phyloP scores from a whole-genome alignment of 306 rosid species.

The Cercis canadensis region DNA sequence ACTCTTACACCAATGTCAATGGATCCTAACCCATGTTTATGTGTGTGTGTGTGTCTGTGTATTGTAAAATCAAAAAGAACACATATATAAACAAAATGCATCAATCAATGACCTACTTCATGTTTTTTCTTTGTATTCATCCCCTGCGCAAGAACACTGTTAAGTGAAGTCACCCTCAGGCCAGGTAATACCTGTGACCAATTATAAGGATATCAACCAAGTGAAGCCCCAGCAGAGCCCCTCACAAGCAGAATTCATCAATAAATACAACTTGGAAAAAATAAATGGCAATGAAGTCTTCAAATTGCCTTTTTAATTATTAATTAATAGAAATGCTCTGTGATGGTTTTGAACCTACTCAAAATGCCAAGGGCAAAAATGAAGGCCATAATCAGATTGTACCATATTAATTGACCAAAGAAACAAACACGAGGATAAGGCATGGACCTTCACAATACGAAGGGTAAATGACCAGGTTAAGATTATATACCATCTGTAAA shows the following conservation, averaged over 20 bases:
- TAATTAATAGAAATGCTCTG: neutral
- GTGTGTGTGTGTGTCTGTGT: neutral
- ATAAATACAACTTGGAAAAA: slow-evolving; percentile 26
- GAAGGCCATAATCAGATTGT: slow-evolving; percentile 10
- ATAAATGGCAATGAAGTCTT: slow-evolving; percentile 16
- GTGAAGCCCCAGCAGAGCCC: neutral
- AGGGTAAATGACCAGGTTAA: slow-evolving; percentile 20
- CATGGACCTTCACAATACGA: neutral
- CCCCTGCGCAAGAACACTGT: slow-evolving; percentile 81
- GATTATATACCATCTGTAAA: slow-evolving; percentile 56
- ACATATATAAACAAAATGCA: slow-evolving; percentile 19
- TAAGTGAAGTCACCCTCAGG: slow-evolving; percentile 56
- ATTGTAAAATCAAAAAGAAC: slow-evolving; percentile 22
- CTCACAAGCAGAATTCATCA: slow-evolving; percentile 25
- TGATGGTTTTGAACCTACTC: slow-evolving; percentile 12
- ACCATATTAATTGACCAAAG: slow-evolving; percentile 9
- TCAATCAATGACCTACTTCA: slow-evolving; percentile 61
- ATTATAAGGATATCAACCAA: slow-evolving; percentile 20
- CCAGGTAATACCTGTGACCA: slow-evolving; percentile 73
- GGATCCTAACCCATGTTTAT: too few relatives aligned
- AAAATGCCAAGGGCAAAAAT: slow-evolving; percentile 15
- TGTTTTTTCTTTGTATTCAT: slow-evolving; percentile 88
- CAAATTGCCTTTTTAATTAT: slow-evolving; percentile 22
- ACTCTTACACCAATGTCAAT: too few relatives aligned
- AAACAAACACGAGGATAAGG: slow-evolving; percentile 2